Evolutionary conservation across 2,329 filamentous ascomycete genomes (phyloP), one percentile per base, ranked within the genome.

Genomic region (Penicillium sp.): DNA sequence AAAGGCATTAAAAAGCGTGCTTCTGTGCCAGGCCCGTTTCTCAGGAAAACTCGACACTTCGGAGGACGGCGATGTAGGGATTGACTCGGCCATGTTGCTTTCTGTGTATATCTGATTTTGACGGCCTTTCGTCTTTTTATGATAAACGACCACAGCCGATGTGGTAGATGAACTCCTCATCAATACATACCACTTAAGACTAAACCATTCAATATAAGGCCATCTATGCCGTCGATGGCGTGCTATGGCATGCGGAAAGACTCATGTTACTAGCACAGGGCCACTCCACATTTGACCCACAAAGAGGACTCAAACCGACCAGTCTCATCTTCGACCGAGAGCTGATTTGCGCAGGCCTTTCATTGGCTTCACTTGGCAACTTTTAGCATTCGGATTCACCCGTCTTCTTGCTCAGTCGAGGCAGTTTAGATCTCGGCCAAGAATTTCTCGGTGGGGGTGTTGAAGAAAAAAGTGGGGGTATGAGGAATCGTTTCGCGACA

Each of bases 1-100:
- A 50, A 79, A 80, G 41, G 82, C 82, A 66, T 85, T 83, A 75
- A 83, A 84, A 1, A 85, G 75, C 0, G 81, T 83, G 1, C 77
- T 78, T 54, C 77, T 80, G 62, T 84, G 82, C 82, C 83, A 85
- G 43, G 59, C 38, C 31, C 64, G 61, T 53, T 56, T 25, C 31
- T 17, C 2, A 41, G 53, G 10, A 17, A 49, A 34, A 34, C 28
- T 38, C 6, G 62, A 14, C 11, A 38, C 22, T 39, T 59, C 54
- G 52, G 62, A 54, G n/a, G 59, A 58, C 31, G 37, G 60, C 55
- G 61, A 62, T 12, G 53, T 43, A 20, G 65, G 59, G 20, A 43
- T 58, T 54, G 51, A 48, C 38, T 65, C 60, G 10, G 58, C 50
- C 66, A 68, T 69, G 15, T 34, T 54, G 20, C 48, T 15, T 45